Percentiles rank a stretch among this genome's conserved stretches.
These are phyloP conservation scores for Cylindrotheca fusiformis DNA, from an alignment of 108 stramenopile species.

Conservation along the genomic window DNA sequence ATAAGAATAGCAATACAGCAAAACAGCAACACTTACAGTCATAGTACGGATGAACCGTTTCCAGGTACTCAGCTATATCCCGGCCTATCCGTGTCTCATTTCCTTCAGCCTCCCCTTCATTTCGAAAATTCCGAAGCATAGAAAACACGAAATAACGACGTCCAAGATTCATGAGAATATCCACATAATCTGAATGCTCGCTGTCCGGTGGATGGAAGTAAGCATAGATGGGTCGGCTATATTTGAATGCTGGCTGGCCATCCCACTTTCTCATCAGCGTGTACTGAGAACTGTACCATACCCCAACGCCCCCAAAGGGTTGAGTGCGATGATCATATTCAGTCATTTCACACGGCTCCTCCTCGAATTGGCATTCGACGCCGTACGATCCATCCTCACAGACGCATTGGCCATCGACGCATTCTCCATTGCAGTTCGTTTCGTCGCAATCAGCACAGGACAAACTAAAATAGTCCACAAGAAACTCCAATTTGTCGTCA, in stretches of 20 bases:
- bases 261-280: not conserved
- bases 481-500: not conserved
- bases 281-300: not conserved
- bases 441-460: slow-evolving; percentile 7
- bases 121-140: too few species aligned
- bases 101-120: too few species aligned
- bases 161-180: not conserved
- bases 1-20: not conserved
- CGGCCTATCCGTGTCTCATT: too few species aligned
- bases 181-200: not conserved
- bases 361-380: slow-evolving; percentile 4
- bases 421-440: not conserved
- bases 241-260: not conserved
- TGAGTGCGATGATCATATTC: not conserved
- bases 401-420: slow-evolving; percentile 3
- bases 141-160: not conserved
- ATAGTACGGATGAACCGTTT: not conserved
- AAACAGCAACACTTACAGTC: not conserved
- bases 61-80: not conserved
- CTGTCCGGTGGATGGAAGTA: too few species aligned
- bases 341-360: not conserved
- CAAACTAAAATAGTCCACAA: not conserved
- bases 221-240: not conserved
- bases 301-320: not conserved
- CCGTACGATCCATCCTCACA: slow-evolving; percentile 3